Evolutionary conservation across 768 basidiomycete species (phyloP).

Genomic region (Amanita pseudoporphyria): DNA sequence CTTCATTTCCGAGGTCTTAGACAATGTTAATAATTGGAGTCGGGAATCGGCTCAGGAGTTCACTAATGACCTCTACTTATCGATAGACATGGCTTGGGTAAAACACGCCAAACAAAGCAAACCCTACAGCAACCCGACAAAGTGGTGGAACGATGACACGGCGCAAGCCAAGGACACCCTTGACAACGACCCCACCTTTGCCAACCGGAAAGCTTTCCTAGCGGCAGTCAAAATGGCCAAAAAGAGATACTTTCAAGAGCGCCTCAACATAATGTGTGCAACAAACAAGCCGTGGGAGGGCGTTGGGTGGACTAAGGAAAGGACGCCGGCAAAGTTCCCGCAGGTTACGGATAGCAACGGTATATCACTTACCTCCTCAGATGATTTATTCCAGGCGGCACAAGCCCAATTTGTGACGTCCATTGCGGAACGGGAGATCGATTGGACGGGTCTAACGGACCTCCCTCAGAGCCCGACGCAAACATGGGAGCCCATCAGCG

Average conservation of each 20-base stretch:
- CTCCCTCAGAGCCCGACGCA: background rate
- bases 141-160: background rate
- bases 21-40: too few species aligned
- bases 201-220: background rate
- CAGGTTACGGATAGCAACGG: too few species aligned
- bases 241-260: background rate
- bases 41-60: too few species aligned
- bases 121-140: background rate
- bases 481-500: background rate
- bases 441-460: background rate
- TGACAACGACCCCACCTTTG: background rate
- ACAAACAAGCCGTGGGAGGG: background rate
- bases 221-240: background rate
- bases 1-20: too few species aligned
- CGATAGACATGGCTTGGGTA: too few species aligned
- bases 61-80: too few species aligned
- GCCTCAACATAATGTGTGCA: background rate
- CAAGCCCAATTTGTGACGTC: background rate
- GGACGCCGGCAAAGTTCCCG: background rate
- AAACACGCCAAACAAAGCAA: background rate
- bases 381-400: background rate
- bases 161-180: background rate
- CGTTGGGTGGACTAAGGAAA: background rate
- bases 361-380: background rate
- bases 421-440: too few species aligned